Percentiles rank a stretch among this genome's conserved stretches.
phyloP scores from a whole-genome alignment of 306 rosid genomes.

The Quercus aquifolioides region DNA sequence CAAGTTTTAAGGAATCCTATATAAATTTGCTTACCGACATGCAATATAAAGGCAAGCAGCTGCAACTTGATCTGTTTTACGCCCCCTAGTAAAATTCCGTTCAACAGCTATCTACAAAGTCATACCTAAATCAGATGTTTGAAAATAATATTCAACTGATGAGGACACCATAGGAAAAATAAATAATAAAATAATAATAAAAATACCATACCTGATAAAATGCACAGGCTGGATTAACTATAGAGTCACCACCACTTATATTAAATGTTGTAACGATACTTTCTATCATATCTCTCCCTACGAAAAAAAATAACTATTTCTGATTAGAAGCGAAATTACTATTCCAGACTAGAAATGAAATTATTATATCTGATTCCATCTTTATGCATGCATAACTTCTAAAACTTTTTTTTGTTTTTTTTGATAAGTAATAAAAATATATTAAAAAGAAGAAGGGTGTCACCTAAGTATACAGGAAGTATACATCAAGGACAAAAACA shows the following conservation, averaged over 20 bases:
- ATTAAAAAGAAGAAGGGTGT: no score
- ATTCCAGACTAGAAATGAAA: no score
- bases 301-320: not conserved
- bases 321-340: not conserved
- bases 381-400: no score
- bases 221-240: constrained; percentile 19
- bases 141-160: not conserved
- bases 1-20: not conserved
- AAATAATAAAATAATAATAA: not conserved
- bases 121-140: constrained; percentile 18
- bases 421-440: no score
- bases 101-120: constrained; percentile 64
- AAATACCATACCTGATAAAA: constrained; percentile 1
- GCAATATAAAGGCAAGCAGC: constrained; percentile 88
- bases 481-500: no score
- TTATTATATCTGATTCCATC: no score
- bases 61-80: constrained; percentile 62
- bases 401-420: no score
- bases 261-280: constrained; percentile 6
- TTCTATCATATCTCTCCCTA: constrained; percentile 22
- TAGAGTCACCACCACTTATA: constrained; percentile 18
- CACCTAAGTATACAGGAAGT: no score
- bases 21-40: constrained; percentile 49
- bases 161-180: not conserved
- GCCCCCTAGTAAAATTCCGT: constrained; percentile 71